Evolutionary conservation across 352 stramenopile species (phyloP), one percentile per base, ranked within the genome.

Genomic region (Pythium aphanidermatum): DNA sequence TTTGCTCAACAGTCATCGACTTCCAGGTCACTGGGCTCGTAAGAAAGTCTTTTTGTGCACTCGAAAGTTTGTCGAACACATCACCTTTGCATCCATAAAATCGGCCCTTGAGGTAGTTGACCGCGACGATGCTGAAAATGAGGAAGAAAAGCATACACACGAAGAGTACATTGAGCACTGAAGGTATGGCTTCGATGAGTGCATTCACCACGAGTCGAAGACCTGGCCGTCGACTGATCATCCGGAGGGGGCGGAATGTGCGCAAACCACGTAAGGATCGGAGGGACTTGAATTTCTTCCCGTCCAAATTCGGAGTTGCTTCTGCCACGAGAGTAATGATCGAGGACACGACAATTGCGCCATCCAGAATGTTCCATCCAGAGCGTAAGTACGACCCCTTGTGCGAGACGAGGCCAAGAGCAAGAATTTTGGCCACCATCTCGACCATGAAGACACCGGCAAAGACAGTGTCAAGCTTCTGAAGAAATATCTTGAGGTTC

Each of bases 121-220:
- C 88, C 4, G 86, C 79, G 45, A 98, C 70, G 46, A 98, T 97
- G 47, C 86, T 94, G 70, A 98, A 98, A 35, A 98, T 95, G 20
- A 98, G 69, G 45, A 95, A 96, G 52, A 97, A 95, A 0, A 98
- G 65, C 32, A 86, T 69, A 40, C 86, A 97, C 2, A 98, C 67
- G 40, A 96, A 74, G 3, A 93, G 51, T 3, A 96, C 78, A 58
- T 96, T 97, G 4, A 91, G 57, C 8, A 97, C 86, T 14, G 71
- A 69, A 0, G 86, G 89, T n/a, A 97, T 95, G 13, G 83, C 79
- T 39, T 88, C 71, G 17, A 97, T 76, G 14, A 97, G 60, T 0
- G 88, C 72, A 20, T 96, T 96, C 3, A 98, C 87, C 0, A 97
- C 88, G 8, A 98, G 55, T 25, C 90, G 91, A 1, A 97, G 57